These are phyloP conservation scores for Prunus padus DNA, from an alignment of 306 rosid species.

Conservation along the genomic window DNA sequence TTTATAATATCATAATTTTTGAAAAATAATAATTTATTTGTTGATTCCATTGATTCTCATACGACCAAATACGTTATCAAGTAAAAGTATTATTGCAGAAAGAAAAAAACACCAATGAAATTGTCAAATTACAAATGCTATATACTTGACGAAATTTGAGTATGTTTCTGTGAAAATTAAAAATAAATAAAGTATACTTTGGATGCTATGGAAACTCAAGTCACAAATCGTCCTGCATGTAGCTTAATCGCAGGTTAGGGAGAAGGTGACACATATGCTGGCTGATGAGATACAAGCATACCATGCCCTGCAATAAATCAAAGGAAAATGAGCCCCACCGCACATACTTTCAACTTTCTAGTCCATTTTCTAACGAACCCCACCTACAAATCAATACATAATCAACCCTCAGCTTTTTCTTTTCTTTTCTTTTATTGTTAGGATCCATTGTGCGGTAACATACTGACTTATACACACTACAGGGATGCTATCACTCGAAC, in stretches of 20 bases:
- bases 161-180: neutral
- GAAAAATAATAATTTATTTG: no score
- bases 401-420: neutral
- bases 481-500: fast-evolving
- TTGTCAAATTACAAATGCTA: neutral
- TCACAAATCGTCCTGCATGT: neutral
- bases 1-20: no score
- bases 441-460: fast-evolving
- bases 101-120: no score
- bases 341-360: neutral
- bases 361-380: conserved; percentile 1
- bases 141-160: neutral
- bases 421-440: neutral
- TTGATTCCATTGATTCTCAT: no score
- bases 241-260: neutral
- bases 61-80: no score
- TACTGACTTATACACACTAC: no score
- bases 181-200: neutral
- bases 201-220: neutral
- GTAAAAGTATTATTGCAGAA: no score
- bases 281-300: neutral
- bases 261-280: neutral
- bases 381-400: neutral
- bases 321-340: neutral
- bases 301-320: neutral